Base-by-base conservation (phyloP, 2,329 filamentous ascomycete genomes). In the Rutstroemia sydowiana region DNA sequence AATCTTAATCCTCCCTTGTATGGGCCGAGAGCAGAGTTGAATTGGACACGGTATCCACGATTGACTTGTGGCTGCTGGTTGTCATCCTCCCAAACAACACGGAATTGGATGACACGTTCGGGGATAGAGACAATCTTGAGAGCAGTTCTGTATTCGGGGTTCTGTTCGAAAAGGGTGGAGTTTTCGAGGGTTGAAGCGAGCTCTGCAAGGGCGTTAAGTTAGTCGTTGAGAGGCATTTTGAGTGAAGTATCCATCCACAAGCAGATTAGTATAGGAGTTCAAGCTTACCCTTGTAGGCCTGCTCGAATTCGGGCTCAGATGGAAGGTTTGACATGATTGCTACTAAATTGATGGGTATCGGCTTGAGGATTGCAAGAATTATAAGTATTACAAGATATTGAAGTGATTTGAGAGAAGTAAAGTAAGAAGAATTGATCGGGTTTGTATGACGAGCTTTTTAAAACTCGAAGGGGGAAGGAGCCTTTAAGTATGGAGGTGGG, bases 1-100 rank as follows among this genome's bases (percentile, higher is more conserved):
- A 98, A 89, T 63, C 93, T 81, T 63, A 97, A 84, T 69, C 93
- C 93, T 61, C 93, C 93, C 82, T 97, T 97, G 85, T 95, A 97
- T 48, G 93, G 93, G 53, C 93, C 93, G 20, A 97, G 84, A 42
- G 92, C 91, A 44, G 88, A 95, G 84, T 97, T 98, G 84, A 95
- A 97, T 75, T 97, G 93, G 45, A 98, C 92, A 65, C 93, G 87
- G 79, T 87, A 96, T 62, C 90, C 93, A 60, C 88, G 85, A 83
- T 96, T 95, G 74, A 95, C 85, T 74, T 95, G 87, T 65, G 91
- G 77, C 69, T 88, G 70, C 73, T 87, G 87, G 71, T 88, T 84
- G 79, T 97, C 93, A 71, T 96, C 84, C 73, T 95, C 91, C 93
- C 93, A 97, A 68, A 88, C 83, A 53, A 98, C 90, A 63, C 93